Evolutionary conservation across 192 early-diverging fungal genomes (phyloP).

Genomic region (Funneliformis geosporum): DNA sequence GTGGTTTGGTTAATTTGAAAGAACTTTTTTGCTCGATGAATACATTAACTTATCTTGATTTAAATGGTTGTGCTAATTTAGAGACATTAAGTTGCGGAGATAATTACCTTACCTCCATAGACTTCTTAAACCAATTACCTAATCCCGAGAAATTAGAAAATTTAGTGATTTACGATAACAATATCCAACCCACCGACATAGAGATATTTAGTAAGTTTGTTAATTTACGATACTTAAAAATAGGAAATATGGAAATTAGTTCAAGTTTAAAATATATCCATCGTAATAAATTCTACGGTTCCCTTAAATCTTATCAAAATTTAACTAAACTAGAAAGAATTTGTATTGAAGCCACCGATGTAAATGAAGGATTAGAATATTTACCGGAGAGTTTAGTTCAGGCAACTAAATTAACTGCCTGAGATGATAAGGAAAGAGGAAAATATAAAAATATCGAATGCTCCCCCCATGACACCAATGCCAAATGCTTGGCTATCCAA

Average conservation of each 20-base stretch:
- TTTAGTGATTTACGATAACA: conserved; percentile 1
- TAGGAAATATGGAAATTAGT: background rate
- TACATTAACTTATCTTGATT: no score
- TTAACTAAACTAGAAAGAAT: conserved; percentile 18
- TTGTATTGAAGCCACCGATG: conserved; percentile 28
- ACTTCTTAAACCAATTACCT: conserved; percentile 13
- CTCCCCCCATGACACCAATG: conserved; percentile 20
- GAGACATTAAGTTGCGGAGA: background rate
- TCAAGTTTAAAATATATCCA: background rate
- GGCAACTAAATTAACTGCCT: no score
- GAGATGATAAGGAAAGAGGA: conserved; percentile 4
- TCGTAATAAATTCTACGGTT: conserved; percentile 20
- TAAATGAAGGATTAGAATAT: conserved; percentile 26
- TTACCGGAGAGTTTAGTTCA: conserved; percentile 4
- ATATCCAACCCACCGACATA: conserved; percentile 8
- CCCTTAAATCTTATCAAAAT: conserved; percentile 21
- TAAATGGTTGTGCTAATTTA: background rate
- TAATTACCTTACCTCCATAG: background rate
- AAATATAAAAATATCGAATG: background rate
- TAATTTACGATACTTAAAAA: conserved; percentile 6
- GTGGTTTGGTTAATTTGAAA: no score
- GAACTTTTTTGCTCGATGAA: no score
- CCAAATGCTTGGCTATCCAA: conserved; percentile 10
- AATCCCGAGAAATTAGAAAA: conserved; percentile 1
- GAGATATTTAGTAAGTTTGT: conserved; percentile 2